Conservation (phyloP, 2,329 filamentous ascomycete species). For the Aspergillus japonicus region DNA sequence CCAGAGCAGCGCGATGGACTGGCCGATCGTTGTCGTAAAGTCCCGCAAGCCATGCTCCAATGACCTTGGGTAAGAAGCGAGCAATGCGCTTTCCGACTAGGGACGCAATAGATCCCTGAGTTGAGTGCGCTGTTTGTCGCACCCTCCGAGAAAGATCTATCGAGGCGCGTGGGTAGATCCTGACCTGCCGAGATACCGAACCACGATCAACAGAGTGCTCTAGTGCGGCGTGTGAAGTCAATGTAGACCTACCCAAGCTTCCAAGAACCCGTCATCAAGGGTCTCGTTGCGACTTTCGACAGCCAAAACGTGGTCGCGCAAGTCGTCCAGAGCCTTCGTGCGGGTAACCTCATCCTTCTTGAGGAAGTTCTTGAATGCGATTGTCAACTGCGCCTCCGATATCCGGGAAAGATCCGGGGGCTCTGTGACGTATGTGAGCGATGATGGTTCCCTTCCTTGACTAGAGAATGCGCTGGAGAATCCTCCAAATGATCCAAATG, state of each 20-base stretch:
- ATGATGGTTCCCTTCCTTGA: constrained; percentile 53
- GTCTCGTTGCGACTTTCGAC: constrained; percentile 56
- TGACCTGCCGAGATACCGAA: constrained; percentile 57
- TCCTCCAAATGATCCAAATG: constrained; percentile 48
- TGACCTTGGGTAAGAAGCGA: constrained; percentile 70
- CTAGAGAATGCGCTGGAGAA: constrained; percentile 37
- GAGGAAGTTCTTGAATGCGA: constrained; percentile 86
- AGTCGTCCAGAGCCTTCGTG: constrained; percentile 82
- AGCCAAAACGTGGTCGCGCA: constrained; percentile 65
- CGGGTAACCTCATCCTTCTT: constrained; percentile 96
- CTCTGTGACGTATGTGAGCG: constrained; percentile 82
- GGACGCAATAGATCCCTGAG: constrained; percentile 64
- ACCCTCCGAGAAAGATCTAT: constrained; percentile 88
- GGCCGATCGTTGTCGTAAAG: constrained; percentile 80
- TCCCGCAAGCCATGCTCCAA: constrained; percentile 89
- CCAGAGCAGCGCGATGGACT: constrained; percentile 72
- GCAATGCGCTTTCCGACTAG: constrained; percentile 77
- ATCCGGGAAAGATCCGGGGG: constrained; percentile 77
- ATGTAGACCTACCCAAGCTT: constrained; percentile 72
- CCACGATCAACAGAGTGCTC: constrained; percentile 14
- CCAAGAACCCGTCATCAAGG: constrained; percentile 77
- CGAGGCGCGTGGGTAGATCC: constrained; percentile 81
- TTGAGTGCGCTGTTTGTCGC: constrained; percentile 76
- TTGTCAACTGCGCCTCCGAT: constrained; percentile 75
- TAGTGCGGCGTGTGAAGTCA: constrained; percentile 2